Evolutionary conservation across 257 asterid species (phyloP).

Genomic region (Echites panduratus): DNA sequence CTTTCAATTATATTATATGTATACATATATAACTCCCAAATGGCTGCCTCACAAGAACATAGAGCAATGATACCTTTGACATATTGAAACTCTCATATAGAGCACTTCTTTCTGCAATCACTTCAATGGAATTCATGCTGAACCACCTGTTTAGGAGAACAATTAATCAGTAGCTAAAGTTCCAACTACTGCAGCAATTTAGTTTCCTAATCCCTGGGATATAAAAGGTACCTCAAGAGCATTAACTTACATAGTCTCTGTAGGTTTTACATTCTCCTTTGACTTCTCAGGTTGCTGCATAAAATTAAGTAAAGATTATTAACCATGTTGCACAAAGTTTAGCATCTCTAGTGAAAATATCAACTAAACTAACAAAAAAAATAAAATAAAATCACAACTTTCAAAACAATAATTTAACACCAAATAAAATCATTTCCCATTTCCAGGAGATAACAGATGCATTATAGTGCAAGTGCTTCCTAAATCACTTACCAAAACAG

Average conservation of each 20-base stretch:
- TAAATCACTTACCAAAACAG: neutral
- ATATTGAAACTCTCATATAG: slow-evolving; percentile 25
- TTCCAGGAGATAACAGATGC: neutral
- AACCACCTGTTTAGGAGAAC: slow-evolving; percentile 62
- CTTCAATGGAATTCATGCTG: slow-evolving; percentile 46
- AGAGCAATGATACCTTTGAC: slow-evolving; percentile 51
- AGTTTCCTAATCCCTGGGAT: slow-evolving; percentile 12
- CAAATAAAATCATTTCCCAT: neutral
- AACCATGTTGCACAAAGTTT: slow-evolving; percentile 6
- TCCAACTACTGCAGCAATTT: slow-evolving; percentile 9
- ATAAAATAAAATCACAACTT: neutral
- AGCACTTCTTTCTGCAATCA: slow-evolving; percentile 36
- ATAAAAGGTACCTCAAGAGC: slow-evolving; percentile 14
- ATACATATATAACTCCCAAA: slow-evolving; percentile 4
- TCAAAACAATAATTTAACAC: neutral
- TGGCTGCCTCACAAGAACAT: slow-evolving; percentile 1
- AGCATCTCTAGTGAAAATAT: neutral
- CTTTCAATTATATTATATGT: neutral
- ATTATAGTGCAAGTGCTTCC: neutral
- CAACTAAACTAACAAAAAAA: neutral
- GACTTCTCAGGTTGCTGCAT: slow-evolving; percentile 35
- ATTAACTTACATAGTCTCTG: slow-evolving; percentile 56
- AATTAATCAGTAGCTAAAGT: slow-evolving; percentile 17
- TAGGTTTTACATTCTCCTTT: slow-evolving; percentile 49
- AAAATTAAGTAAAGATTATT: slow-evolving; percentile 20